phyloP scores from a whole-genome alignment of 75 land plant species.

The Selaginella tamariscina region DNA sequence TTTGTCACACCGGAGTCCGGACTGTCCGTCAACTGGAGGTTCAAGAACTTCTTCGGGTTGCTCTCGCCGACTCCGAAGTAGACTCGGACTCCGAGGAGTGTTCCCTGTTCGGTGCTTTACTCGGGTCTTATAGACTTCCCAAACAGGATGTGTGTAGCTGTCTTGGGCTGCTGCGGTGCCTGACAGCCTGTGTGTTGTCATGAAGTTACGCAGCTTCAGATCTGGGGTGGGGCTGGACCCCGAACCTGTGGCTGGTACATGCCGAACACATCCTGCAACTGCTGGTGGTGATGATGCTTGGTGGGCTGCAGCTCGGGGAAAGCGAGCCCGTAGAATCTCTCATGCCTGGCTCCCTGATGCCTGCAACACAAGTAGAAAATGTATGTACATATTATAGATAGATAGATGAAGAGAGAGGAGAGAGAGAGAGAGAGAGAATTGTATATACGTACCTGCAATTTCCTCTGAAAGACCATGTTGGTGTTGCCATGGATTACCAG shows the following conservation, averaged over 20 bases:
- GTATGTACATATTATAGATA: too few species aligned
- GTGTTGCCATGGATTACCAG: conserved; percentile 53
- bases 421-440: too few species aligned
- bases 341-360: conserved; percentile 99
- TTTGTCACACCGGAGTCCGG: background rate
- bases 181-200: conserved; percentile 26
- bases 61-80: too few species aligned
- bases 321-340: conserved; percentile 49
- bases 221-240: conserved; percentile 15
- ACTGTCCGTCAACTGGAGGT: background rate
- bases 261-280: conserved; percentile 32
- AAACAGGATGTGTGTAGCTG: conserved; percentile 50
- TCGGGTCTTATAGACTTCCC: conserved; percentile 82
- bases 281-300: too few species aligned
- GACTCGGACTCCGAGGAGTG: too few species aligned
- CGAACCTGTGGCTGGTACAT: conserved; percentile 16
- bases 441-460: too few species aligned
- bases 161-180: too few species aligned
- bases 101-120: too few species aligned
- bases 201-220: conserved; percentile 16
- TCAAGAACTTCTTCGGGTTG: too few species aligned
- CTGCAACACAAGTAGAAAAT: too few species aligned
- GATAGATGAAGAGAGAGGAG: too few species aligned
- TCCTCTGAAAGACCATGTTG: conserved; percentile 43
- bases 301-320: conserved; percentile 46